Evolutionary conservation across 2,329 filamentous ascomycete genomes (phyloP).

Genomic region (Calonectria multiphialidica): DNA sequence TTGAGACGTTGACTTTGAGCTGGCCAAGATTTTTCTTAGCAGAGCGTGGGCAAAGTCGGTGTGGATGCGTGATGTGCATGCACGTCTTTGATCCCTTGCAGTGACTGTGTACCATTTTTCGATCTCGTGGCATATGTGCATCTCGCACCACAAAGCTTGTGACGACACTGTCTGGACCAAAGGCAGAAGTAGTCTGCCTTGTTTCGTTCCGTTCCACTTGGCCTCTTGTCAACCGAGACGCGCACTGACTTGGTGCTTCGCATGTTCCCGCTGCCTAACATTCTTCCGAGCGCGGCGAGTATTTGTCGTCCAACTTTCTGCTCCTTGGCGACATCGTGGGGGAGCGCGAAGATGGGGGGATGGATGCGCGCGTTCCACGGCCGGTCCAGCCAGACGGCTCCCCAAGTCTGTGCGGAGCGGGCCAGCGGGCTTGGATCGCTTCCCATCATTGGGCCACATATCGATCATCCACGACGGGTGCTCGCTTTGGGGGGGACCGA

Average conservation of each 20-base stretch:
- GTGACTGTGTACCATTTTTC: background rate
- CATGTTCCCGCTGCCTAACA: background rate
- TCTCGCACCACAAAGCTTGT: background rate
- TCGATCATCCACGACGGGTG: slow-evolving; percentile 26
- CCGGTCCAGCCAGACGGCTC: background rate
- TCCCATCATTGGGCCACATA: slow-evolving; percentile 8
- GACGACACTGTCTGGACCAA: background rate
- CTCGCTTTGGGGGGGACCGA: slow-evolving; percentile 8
- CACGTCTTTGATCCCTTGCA: slow-evolving; percentile 2
- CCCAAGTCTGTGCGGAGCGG: slow-evolving; percentile 15
- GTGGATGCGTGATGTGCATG: background rate
- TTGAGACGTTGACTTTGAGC: background rate
- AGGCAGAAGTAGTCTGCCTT: background rate
- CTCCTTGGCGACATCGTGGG: background rate
- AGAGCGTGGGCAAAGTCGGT: background rate
- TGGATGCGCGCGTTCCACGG: background rate
- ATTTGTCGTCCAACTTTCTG: background rate
- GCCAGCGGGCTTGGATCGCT: background rate
- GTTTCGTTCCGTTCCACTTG: background rate
- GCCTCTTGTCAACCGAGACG: background rate
- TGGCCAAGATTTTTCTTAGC: background rate
- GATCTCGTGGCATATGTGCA: background rate
- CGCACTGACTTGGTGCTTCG: slow-evolving; percentile 2
- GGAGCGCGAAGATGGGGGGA: background rate
- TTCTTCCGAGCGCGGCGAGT: background rate